These are phyloP conservation scores for Williopsis jadinii DNA, from an alignment of 1,139 yeast species.

Conservation along the genomic window DNA sequence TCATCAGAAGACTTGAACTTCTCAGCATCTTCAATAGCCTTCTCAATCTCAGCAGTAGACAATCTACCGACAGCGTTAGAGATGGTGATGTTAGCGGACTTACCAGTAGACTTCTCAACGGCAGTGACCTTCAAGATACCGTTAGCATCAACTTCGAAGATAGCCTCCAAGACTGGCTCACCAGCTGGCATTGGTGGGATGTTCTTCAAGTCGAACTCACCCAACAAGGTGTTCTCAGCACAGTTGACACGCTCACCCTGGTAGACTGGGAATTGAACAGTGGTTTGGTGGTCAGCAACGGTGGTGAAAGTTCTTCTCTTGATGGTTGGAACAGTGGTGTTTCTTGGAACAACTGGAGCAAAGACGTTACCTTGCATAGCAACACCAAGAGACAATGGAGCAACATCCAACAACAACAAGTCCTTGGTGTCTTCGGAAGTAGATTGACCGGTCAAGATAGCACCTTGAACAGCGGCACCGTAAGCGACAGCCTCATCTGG, in stretches of 20 bases:
- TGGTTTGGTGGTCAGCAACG: slow-evolving; percentile 98
- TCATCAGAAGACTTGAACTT: slow-evolving; percentile 98
- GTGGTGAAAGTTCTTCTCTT: slow-evolving; percentile 99
- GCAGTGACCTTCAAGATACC: slow-evolving; percentile 99
- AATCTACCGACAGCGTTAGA: slow-evolving; percentile 99
- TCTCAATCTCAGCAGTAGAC: slow-evolving; percentile 94
- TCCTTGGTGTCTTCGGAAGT: slow-evolving; percentile 97
- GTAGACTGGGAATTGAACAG: slow-evolving; percentile 99
- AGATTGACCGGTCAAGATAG: slow-evolving; percentile 96
- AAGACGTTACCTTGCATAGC: slow-evolving; percentile 99
- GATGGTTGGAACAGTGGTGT: slow-evolving; percentile 99
- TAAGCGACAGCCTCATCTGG: slow-evolving; percentile 99
- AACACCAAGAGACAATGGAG: slow-evolving; percentile 98
- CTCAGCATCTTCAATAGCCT: slow-evolving; percentile 98
- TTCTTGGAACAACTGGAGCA: slow-evolving; percentile 99
- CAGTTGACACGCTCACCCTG: slow-evolving; percentile 99
- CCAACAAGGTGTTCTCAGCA: slow-evolving; percentile 96
- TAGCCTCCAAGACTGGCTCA: slow-evolving; percentile 99
- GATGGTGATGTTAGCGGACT: slow-evolving; percentile 98
- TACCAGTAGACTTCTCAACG: slow-evolving; percentile 98
- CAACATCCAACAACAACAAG: slow-evolving; percentile 94
- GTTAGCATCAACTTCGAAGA: slow-evolving; percentile 99
- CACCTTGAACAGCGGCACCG: slow-evolving; percentile 99
- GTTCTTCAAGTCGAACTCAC: slow-evolving; percentile 98
- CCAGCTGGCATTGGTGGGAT: slow-evolving; percentile 99